These are phyloP conservation scores for Zymoseptoria brevis DNA, from an alignment of 2,329 filamentous ascomycete species.

Conservation along the genomic window DNA sequence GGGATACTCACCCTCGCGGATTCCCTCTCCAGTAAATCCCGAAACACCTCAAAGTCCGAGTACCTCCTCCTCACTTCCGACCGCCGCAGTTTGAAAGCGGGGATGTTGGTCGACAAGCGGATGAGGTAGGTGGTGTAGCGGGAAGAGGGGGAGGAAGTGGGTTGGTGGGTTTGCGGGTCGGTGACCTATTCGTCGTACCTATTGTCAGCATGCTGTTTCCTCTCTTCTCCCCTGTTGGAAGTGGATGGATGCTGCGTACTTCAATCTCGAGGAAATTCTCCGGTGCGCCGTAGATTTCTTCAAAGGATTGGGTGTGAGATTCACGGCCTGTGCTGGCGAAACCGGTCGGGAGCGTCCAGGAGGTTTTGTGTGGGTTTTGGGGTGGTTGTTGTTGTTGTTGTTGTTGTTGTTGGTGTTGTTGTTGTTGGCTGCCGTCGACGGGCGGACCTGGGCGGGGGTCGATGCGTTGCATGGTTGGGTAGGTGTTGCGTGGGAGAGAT, in stretches of 20 bases:
- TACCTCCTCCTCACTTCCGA: constrained; percentile 86
- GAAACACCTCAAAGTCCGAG: constrained; percentile 97
- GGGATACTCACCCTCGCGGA: constrained; percentile 91
- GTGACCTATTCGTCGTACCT: constrained; percentile 55
- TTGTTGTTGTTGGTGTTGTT: constrained; percentile 1
- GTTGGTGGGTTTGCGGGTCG: constrained; percentile 88
- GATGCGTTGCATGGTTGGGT: constrained; percentile 23
- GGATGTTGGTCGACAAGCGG: constrained; percentile 95
- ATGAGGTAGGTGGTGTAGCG: constrained; percentile 99
- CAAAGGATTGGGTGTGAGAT: constrained; percentile 65
- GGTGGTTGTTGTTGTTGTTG: not conserved
- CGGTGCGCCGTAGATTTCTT: constrained; percentile 96
- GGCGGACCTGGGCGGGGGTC: constrained; percentile 19
- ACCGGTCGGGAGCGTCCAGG: constrained; percentile 21
- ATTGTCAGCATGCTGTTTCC: no score
- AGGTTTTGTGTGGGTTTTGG: not conserved
- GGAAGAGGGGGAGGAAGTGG: constrained; percentile 47
- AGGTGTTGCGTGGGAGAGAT: not conserved
- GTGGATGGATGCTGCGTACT: constrained; percentile 40
- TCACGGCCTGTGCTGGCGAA: constrained; percentile 26
- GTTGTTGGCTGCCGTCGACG: not conserved
- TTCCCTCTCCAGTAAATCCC: constrained; percentile 94
- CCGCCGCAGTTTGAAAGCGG: constrained; percentile 86
- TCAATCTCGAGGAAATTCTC: constrained; percentile 99
- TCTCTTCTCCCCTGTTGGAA: no score